Evolutionary conservation across 140 eudicot genomes (phyloP), one percentile per base, ranked within the genome.

Genomic region (Oenanthe javanica): DNA sequence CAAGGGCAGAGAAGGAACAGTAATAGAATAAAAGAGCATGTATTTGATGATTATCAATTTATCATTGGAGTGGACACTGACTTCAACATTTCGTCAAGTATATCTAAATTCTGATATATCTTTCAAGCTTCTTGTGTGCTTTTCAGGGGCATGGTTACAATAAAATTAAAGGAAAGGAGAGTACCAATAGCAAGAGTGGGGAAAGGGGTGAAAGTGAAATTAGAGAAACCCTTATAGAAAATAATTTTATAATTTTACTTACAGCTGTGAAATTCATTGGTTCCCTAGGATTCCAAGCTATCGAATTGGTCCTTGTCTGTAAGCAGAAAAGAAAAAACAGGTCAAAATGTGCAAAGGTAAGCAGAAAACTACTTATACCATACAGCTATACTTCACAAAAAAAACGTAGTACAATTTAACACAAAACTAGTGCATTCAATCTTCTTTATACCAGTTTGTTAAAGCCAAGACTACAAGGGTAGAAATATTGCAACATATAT

Each of bases 211-310:
- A 21, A 18, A 55, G 5, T 4, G 1, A 55, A 23, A 9, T 21
- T 23, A 23, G 36, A 36, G 48, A 69, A 21, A 2, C 47, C 4
- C 12, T 3, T 3, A 38, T 31, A 38, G 14, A 2, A 12, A 9
- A 8, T 2, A 0, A 46, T 21, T 23, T 10, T n/a, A 23, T 48
- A 21, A 21, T 55, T 57, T 78, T 23, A 69, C 97, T 90, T 88
- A 94, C 98, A 84, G 96, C 94, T 59, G 98, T 92, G 73, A 94
- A 94, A 79, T 94, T 94, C 97, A 94, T 90, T n/a, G 98, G 97
- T 89, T 94, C 98, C 95, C 88, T 89, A 9, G 98, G 97, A 80
- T 94, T 94, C 97, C 98, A 92, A 50, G 97, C 86, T 84, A 94
- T 89, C 16, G 98, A 90, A 89, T 94, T 94, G 43, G 97, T 90